These are phyloP conservation scores for Ustilaginoidea virens DNA, from an alignment of 2,329 filamentous ascomycete species.

Conservation along the genomic window DNA sequence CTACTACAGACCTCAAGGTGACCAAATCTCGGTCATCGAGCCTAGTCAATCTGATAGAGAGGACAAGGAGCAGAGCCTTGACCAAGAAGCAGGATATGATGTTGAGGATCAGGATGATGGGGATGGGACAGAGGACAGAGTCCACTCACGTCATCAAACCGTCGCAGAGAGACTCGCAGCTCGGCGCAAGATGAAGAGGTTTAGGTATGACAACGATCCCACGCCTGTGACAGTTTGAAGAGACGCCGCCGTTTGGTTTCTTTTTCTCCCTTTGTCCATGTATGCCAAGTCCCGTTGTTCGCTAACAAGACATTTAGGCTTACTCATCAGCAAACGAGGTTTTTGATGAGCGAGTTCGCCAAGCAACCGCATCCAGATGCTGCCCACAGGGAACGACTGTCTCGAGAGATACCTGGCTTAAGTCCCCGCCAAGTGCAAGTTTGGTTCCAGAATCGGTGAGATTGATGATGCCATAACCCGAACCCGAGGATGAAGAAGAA, in stretches of 20 bases:
- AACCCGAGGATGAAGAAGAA: too few relatives aligned
- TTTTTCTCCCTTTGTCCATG: too few relatives aligned
- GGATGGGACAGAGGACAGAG: constrained; percentile 22
- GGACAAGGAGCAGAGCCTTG: constrained; percentile 18
- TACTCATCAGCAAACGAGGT: constrained; percentile 93
- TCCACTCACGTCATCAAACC: constrained; percentile 29
- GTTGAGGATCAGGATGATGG: constrained; percentile 43
- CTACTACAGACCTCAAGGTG: constrained; percentile 1
- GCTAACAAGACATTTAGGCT: constrained; percentile 43
- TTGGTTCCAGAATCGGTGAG: constrained; percentile 95
- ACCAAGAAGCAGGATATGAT: constrained; percentile 35
- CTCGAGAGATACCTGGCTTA: constrained; percentile 77
- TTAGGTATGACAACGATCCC: constrained; percentile 51
- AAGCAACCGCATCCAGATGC: constrained; percentile 91
- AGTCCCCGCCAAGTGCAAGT: constrained; percentile 91
- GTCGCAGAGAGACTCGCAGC: constrained; percentile 41
- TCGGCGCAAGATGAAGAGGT: constrained; percentile 60
- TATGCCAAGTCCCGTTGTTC: too few relatives aligned
- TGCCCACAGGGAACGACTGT: constrained; percentile 73
- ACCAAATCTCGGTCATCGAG: constrained; percentile 15
- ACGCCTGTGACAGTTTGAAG: too few relatives aligned
- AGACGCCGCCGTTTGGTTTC: too few relatives aligned
- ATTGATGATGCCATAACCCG: too few relatives aligned
- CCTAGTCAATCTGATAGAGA: constrained; percentile 21
- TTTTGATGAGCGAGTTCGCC: constrained; percentile 92